phyloP scores from a whole-genome alignment of 306 rosid genomes.

The Styphnolobium japonicum region DNA sequence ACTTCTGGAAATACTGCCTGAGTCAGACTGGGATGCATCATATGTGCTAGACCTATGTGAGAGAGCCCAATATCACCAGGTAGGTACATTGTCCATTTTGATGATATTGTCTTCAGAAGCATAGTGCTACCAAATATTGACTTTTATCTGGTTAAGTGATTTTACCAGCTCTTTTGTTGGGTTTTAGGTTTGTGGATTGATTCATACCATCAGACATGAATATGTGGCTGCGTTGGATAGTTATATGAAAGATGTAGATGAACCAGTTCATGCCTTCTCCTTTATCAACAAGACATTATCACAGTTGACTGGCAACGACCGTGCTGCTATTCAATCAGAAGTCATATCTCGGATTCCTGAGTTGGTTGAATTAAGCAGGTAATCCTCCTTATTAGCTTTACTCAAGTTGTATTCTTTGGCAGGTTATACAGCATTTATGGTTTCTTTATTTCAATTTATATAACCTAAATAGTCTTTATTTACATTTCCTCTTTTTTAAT shows the following conservation, averaged over 20 bases:
- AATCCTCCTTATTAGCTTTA: slow-evolving; percentile 15
- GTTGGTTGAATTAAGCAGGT: slow-evolving; percentile 81
- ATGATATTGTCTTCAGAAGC: slow-evolving; percentile 20
- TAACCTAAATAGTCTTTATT: slow-evolving; percentile 12
- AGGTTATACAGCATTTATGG: slow-evolving; percentile 1
- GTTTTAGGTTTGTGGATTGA: slow-evolving; percentile 86
- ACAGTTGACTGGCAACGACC: slow-evolving; percentile 48
- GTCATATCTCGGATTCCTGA: slow-evolving; percentile 71
- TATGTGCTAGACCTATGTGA: slow-evolving; percentile 71
- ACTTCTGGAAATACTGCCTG: slow-evolving; percentile 76
- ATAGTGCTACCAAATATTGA: slow-evolving; percentile 19
- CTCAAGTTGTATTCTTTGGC: slow-evolving; percentile 2
- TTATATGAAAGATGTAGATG: slow-evolving; percentile 80
- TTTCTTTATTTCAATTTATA: slow-evolving; percentile 6
- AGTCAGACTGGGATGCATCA: slow-evolving; percentile 79
- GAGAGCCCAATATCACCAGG: slow-evolving; percentile 79
- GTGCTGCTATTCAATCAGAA: slow-evolving; percentile 56
- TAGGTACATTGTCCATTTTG: slow-evolving; percentile 43
- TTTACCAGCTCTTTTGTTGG: slow-evolving; percentile 16
- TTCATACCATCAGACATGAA: slow-evolving; percentile 65
- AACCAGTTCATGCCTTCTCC: slow-evolving; percentile 87
- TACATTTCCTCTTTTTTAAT: slow-evolving; percentile 27
- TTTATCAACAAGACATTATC: slow-evolving; percentile 67
- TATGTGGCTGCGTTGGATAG: slow-evolving; percentile 85
- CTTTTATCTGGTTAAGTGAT: slow-evolving; percentile 23